These are phyloP conservation scores for Ceratocystis eucalypticola DNA, from an alignment of 2,329 filamentous ascomycete species.

Conservation along the genomic window DNA sequence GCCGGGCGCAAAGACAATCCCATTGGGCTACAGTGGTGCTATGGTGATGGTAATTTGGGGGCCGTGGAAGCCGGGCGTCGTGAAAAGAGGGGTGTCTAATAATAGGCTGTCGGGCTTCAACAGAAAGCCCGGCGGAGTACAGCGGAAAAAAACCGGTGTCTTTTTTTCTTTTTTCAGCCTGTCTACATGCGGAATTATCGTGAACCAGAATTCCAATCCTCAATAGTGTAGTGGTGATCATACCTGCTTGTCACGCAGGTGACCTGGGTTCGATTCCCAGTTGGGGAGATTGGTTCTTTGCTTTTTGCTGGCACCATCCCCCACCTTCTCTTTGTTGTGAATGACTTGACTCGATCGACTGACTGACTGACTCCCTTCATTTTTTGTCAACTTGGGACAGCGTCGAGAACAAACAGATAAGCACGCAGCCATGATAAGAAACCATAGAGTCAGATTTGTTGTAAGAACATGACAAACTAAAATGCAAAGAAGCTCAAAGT, in stretches of 20 bases:
- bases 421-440: not conserved
- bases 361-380: not conserved
- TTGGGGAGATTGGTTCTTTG: not conserved
- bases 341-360: not conserved
- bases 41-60: too few relatives aligned
- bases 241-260: constrained; percentile 10
- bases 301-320: not conserved
- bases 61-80: too few relatives aligned
- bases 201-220: not conserved
- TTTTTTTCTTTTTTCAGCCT: not conserved
- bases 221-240: constrained; percentile 13
- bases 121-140: too few relatives aligned
- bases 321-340: not conserved
- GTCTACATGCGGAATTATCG: not conserved
- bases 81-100: too few relatives aligned
- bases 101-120: too few relatives aligned
- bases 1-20: too few relatives aligned
- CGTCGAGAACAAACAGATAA: not conserved
- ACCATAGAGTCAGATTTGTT: not conserved
- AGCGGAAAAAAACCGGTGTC: too few relatives aligned
- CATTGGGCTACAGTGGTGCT: too few relatives aligned
- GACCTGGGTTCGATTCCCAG: constrained; percentile 14
- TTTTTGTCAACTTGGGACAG: not conserved
- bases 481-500: constrained; percentile 2
- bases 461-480: constrained; percentile 4